Conservation (phyloP, 2,329 filamentous ascomycete genomes). For the Monilinia vaccinii-corymbosi region DNA sequence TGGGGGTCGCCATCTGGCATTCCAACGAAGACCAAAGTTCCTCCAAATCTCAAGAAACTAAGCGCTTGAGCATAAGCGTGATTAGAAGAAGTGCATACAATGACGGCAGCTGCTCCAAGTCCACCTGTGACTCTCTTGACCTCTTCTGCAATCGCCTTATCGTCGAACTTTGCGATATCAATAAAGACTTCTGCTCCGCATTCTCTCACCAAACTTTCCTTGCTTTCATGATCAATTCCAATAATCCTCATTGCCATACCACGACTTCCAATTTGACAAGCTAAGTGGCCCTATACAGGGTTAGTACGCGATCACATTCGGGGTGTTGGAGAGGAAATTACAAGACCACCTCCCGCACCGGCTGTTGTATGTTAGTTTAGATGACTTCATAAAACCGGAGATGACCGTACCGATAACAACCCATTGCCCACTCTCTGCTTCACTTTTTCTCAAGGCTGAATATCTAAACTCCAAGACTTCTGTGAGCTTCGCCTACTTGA, state of each 20-base stretch:
- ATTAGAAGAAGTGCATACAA: conserved; percentile 46
- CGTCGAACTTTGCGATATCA: conserved; percentile 45
- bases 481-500: conserved; percentile 21
- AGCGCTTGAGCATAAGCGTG: conserved; percentile 41
- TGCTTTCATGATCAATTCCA: conserved; percentile 54
- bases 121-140: conserved; percentile 48
- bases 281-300: conserved; percentile 43
- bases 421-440: conserved; percentile 36
- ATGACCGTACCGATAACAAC: conserved; percentile 25
- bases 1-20: conserved; percentile 38
- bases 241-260: conserved; percentile 57
- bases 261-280: conserved; percentile 48
- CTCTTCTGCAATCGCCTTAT: conserved; percentile 42
- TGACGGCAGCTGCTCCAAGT: conserved; percentile 48
- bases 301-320: background rate
- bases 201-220: conserved; percentile 46
- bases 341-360: conserved; percentile 52
- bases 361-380: conserved; percentile 27
- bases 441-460: conserved; percentile 51
- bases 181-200: conserved; percentile 60
- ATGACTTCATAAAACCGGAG: conserved; percentile 11
- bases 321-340: conserved; percentile 10
- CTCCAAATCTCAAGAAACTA: conserved; percentile 39
- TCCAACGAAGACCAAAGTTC: conserved; percentile 43
- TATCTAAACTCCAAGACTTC: conserved; percentile 34